Conservation (phyloP, 2,329 filamentous ascomycete genomes). For the Cercospora zeina region DNA sequence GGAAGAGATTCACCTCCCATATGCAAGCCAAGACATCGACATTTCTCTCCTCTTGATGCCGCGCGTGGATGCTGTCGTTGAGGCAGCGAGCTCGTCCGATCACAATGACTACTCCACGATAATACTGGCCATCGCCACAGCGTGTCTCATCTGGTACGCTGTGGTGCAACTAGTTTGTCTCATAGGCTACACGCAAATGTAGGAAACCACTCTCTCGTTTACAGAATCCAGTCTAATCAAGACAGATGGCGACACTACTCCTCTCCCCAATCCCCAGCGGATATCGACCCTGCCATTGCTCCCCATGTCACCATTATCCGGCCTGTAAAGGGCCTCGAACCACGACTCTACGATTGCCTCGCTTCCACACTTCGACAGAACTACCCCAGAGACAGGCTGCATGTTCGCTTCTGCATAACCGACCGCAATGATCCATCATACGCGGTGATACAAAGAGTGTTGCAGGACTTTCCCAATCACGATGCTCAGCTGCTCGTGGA, state of each 20-base stretch:
- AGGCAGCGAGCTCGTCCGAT: conserved; percentile 24
- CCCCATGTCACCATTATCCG: conserved; percentile 89
- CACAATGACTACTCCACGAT: conserved; percentile 29
- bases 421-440: conserved; percentile 74
- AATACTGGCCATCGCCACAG: conserved; percentile 31
- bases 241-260: conserved; percentile 58
- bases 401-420: conserved; percentile 79
- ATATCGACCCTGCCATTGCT: conserved; percentile 46
- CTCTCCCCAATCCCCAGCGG: conserved; percentile 37
- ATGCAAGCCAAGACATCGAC: conserved; percentile 1
- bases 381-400: conserved; percentile 75
- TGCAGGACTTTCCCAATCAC: conserved; percentile 69
- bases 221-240: conserved; percentile 4
- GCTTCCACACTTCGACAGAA: conserved; percentile 79
- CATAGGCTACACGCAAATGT: conserved; percentile 63
- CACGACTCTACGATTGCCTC: conserved; percentile 87
- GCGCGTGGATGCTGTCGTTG: conserved; percentile 27
- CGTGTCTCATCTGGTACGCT: conserved; percentile 42
- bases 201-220: conserved; percentile 32
- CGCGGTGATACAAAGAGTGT: conserved; percentile 67
- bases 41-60: conserved; percentile 29
- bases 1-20: conserved; percentile 2
- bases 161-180: conserved; percentile 57
- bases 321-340: conserved; percentile 89
- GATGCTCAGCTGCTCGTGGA: conserved; percentile 77